Evolutionary conservation across 1,139 yeast genomes (phyloP), one percentile per base, ranked within the genome.

Genomic region (Eremothecium coryli): DNA sequence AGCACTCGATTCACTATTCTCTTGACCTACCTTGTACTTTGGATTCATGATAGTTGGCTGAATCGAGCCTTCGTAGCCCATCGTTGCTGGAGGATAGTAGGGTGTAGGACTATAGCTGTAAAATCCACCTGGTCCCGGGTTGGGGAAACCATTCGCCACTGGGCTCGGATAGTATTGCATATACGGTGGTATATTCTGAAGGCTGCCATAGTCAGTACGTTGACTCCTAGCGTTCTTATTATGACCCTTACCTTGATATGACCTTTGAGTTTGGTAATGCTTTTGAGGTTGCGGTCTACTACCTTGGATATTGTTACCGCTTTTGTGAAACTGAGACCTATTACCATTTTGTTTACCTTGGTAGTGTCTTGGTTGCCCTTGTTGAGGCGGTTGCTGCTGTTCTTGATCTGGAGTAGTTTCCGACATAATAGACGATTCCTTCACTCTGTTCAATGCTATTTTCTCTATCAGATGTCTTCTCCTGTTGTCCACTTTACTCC

Each of bases 381-480:
- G 32, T 30, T 18, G 26, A 14, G 33, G 35, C 18, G 21, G 39
- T 27, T 32, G 37, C 15, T 25, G 29, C 30, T 36, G 37, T 14
- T 23, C 33, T 26, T 28, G 11, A 13, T 25, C 26, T 23, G 26
- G 12, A 7, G 7, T 14, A 23, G 26, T 8, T 23, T 23, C 26
- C 10, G 26, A 23, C 26, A 23, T 23, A 8, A 9, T 23, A 14
- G 22, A 10, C 22, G 9, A 20, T 10, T 10, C n/a, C n/a, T n/a
- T n/a, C n/a, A n/a, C n/a, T n/a, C n/a, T n/a, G n/a, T n/a, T n/a
- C n/a, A n/a, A n/a, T n/a, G n/a, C n/a, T n/a, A n/a, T n/a, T n/a
- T n/a, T n/a, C n/a, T n/a, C n/a, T n/a, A n/a, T n/a, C n/a, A n/a
- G n/a, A n/a, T n/a, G n/a, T n/a, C n/a, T n/a, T n/a, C n/a, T n/a